A percentile compares a stretch with the other conserved stretches of the same genome.
These are phyloP conservation scores for Penicillium herquei DNA, from an alignment of 495 filamentous ascomycete genomes.

Conservation along the genomic window DNA sequence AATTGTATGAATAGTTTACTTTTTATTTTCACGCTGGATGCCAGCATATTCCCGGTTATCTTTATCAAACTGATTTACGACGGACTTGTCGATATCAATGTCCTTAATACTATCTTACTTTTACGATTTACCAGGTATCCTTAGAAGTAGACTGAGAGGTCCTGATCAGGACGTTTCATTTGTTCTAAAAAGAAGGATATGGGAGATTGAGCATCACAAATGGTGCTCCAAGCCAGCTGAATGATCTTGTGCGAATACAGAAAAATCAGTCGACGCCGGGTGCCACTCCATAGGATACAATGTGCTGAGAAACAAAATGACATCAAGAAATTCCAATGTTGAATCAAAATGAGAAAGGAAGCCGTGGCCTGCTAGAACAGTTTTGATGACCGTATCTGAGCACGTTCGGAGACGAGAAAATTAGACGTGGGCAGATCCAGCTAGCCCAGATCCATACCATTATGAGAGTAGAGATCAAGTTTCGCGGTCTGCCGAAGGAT, in stretches of 20 bases:
- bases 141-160: not conserved
- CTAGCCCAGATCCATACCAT: constrained; percentile 6
- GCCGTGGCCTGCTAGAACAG: constrained; percentile 6
- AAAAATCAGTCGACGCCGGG: constrained; percentile 25
- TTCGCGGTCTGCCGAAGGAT: constrained; percentile 7
- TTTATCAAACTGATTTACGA: not conserved
- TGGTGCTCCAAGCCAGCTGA: constrained; percentile 14
- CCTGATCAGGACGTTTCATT: constrained; percentile 11
- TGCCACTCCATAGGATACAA: constrained; percentile 32
- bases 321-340: not conserved
- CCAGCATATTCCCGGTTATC: not conserved
- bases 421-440: constrained; percentile 10
- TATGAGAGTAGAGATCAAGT: not conserved
- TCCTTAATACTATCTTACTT: not conserved
- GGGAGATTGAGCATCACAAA: constrained; percentile 7
- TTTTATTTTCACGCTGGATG: not conserved
- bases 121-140: not conserved
- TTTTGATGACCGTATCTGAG: constrained; percentile 1
- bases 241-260: constrained; percentile 16
- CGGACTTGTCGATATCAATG: constrained; percentile 17
- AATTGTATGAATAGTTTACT: constrained; percentile 26
- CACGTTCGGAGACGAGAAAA: constrained; percentile 9
- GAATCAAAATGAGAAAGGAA: constrained; percentile 5
- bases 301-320: constrained; percentile 15
- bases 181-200: constrained; percentile 13